Evolutionary conservation across 2,329 filamentous ascomycete species (phyloP), one percentile per base, ranked within the genome.

Genomic region (Sporothrix globosa): DNA sequence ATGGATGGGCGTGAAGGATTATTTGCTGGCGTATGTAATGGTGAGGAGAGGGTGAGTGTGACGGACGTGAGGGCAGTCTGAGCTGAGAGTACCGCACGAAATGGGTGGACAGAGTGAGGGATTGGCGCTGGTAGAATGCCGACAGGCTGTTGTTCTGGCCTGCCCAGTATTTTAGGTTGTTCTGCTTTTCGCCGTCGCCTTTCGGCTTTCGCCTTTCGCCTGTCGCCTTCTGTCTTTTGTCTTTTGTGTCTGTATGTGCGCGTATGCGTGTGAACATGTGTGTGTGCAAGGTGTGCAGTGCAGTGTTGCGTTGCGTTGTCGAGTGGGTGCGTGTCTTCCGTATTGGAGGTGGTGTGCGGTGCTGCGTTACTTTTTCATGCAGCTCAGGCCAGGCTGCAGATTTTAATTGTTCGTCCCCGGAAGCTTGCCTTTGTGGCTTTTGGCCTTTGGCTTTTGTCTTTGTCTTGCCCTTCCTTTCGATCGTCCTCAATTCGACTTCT

Each of bases 321-420:
- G 61, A 17, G 44, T 52, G 24, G 56, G 34, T 44, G 41, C 41
- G 41, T 44, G 41, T 44, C 41, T 14, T 44, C 41, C 39, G 61
- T 50, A 44, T n/a, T 48, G 6, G 44, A 17, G 41, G 27, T 50
- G 61, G n/a, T 52, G 30, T 34, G 21, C 13, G 21, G 58, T 68
- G 30, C 17, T 61, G 67, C 54, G 63, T 66, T 66, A 7, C 63
- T 21, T 24, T 48, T 50, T 63, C 27, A 41, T 65, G 61, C 61
- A 65, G 61, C 61, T 65, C 14, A 63, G 27, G 58, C 58, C 39
- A 39, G 58, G 44, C 44, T 34, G 61, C 61, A 50, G 61, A 5
- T 65, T 14, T 14, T 50, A 4, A 30, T 34, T n/a, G 41, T 30
- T 50, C 27, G 21, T 50, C 24, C 24, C 34, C 44, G 41, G 60